phyloP scores from a whole-genome alignment of 345 rosid genomes.

The Mercurialis annua region DNA sequence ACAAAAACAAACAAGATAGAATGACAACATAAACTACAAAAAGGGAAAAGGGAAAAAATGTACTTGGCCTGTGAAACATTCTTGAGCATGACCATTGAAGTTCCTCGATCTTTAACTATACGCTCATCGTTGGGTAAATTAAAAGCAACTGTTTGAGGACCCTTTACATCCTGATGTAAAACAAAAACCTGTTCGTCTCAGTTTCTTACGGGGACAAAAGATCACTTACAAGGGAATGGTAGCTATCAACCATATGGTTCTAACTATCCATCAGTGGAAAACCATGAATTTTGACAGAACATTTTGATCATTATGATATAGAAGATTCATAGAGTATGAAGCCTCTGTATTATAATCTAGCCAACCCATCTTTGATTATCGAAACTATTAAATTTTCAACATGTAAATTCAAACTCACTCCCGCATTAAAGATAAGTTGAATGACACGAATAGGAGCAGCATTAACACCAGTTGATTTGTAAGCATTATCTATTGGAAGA shows the following conservation, averaged over 20 bases:
- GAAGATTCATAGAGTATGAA: background rate
- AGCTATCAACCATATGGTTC: background rate
- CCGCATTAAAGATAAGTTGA: conserved; percentile 74
- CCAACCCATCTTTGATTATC: background rate
- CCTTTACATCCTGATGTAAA: conserved; percentile 75
- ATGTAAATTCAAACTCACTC: conserved; percentile 51
- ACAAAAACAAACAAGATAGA: background rate
- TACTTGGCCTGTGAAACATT: conserved; percentile 91
- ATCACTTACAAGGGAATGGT: background rate
- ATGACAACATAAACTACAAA: background rate
- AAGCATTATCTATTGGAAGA: conserved; percentile 77
- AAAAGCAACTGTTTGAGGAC: conserved; percentile 96
- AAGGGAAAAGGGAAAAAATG: conserved; percentile 19
- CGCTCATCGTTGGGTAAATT: conserved; percentile 94
- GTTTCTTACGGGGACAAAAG: background rate
- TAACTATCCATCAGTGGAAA: background rate
- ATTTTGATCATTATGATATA: background rate
- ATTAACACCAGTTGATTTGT: conserved; percentile 62
- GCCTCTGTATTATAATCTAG: background rate
- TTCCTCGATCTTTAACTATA: conserved; percentile 84
- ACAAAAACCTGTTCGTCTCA: conserved; percentile 20
- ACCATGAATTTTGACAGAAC: background rate
- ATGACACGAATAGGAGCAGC: conserved; percentile 96
- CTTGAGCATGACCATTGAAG: conserved; percentile 95
- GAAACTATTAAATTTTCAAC: background rate